Percentiles rank a stretch among this genome's conserved stretches.
Conservation (phyloP, 2,329 filamentous ascomycete species). For the Furcasterigmium furcatum region DNA sequence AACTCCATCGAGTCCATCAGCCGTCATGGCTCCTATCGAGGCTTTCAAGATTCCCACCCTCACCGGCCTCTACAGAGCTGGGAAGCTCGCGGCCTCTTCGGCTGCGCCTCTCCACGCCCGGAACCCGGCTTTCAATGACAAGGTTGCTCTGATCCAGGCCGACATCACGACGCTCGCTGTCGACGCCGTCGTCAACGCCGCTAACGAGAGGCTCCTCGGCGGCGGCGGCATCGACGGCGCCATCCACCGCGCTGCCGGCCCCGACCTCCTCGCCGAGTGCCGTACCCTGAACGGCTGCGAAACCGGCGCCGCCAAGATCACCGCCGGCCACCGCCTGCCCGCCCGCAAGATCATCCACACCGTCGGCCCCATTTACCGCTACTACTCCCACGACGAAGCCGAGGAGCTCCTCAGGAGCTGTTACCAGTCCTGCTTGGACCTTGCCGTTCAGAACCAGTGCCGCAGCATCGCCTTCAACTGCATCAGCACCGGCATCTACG, state of each 20-base stretch:
- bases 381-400: slow-evolving; percentile 31
- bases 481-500: slow-evolving; percentile 87
- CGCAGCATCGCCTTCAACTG: slow-evolving; percentile 77
- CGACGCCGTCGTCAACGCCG: slow-evolving; percentile 90
- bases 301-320: slow-evolving; percentile 82
- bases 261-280: slow-evolving; percentile 66
- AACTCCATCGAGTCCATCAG: too few species aligned
- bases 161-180: slow-evolving; percentile 80
- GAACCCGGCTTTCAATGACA: slow-evolving; percentile 58
- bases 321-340: slow-evolving; percentile 71
- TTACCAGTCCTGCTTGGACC: slow-evolving; percentile 67
- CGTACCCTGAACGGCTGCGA: slow-evolving; percentile 65
- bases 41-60: slow-evolving; percentile 60
- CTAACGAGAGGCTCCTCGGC: slow-evolving; percentile 73
- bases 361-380: slow-evolving; percentile 76
- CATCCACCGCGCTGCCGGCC: slow-evolving; percentile 82
- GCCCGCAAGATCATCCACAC: slow-evolving; percentile 82
- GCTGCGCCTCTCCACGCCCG: slow-evolving; percentile 19
- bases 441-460: slow-evolving; percentile 67
- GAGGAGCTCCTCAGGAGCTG: slow-evolving; percentile 53
- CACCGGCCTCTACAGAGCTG: slow-evolving; percentile 60
- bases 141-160: slow-evolving; percentile 65
- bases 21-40: slow-evolving; percentile 34
- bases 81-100: slow-evolving; percentile 36
- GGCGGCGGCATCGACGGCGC: slow-evolving; percentile 90